Conservation (phyloP, 768 basidiomycete genomes). For the Mycena belliarum region DNA sequence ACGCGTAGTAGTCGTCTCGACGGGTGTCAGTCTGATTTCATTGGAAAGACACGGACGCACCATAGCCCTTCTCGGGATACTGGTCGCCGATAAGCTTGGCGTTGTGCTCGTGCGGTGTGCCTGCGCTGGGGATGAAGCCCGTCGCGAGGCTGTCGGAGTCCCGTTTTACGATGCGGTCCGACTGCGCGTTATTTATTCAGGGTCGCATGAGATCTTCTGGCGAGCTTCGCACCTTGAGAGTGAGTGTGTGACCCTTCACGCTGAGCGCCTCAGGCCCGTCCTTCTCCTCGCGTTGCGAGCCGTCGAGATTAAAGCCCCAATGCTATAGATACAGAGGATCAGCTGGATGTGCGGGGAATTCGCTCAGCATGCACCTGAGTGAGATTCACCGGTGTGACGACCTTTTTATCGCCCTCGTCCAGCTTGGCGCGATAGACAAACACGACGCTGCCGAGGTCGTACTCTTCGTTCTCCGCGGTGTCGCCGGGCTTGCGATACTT, state of each 20-base stretch:
- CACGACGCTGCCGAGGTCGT: slow-evolving; percentile 63
- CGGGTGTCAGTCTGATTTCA: slow-evolving; percentile 2
- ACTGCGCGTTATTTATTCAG: slow-evolving; percentile 36
- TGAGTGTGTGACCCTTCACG: slow-evolving; percentile 51
- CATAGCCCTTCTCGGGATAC: slow-evolving; percentile 63
- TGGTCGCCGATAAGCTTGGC: slow-evolving; percentile 55
- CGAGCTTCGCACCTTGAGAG: slow-evolving; percentile 36
- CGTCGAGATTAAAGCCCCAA: slow-evolving; percentile 83
- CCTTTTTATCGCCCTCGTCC: slow-evolving; percentile 42
- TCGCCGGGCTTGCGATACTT: slow-evolving; percentile 31
- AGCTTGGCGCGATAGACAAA: slow-evolving; percentile 72
- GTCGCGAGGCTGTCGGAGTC: slow-evolving; percentile 52
- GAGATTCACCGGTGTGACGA: slow-evolving; percentile 72
- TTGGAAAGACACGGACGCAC: slow-evolving; percentile 33
- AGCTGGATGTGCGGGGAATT: too few relatives aligned
- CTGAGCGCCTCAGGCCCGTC: slow-evolving; percentile 40
- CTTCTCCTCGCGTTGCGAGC: slow-evolving; percentile 47
- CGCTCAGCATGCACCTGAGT: slow-evolving; percentile 53
- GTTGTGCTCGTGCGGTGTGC: slow-evolving; percentile 52
- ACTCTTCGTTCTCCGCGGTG: slow-evolving; percentile 34
- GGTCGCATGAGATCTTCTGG: background rate
- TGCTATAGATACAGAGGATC: slow-evolving; percentile 46
- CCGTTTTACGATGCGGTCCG: slow-evolving; percentile 56
- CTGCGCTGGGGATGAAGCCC: slow-evolving; percentile 50
- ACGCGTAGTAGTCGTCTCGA: slow-evolving; percentile 67